Percentiles rank a stretch among this genome's conserved stretches.
These are phyloP conservation scores for Claviceps maximensis DNA, from an alignment of 2,329 filamentous ascomycete species.

Conservation along the genomic window DNA sequence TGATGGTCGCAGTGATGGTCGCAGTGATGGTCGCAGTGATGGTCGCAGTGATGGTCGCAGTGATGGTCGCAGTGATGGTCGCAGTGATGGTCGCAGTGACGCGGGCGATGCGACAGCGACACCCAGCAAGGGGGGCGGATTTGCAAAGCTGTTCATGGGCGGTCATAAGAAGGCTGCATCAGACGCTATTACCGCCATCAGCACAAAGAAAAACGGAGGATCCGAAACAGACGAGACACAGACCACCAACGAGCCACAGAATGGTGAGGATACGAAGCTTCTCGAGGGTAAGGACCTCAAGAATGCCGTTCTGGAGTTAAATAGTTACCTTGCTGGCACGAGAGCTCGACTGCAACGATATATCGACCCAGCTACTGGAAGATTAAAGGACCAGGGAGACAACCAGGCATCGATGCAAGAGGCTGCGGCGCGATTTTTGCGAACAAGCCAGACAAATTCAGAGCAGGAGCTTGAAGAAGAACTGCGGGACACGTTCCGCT, in stretches of 20 bases:
- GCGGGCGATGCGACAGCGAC: slow-evolving; percentile 17
- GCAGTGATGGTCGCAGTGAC: slow-evolving; percentile 14
- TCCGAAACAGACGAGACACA: slow-evolving; percentile 42
- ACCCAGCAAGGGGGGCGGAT: slow-evolving; percentile 30
- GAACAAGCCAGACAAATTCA: slow-evolving; percentile 30
- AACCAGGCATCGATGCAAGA: slow-evolving; percentile 32
- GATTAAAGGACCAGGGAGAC: slow-evolving; percentile 38
- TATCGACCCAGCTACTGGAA: slow-evolving; percentile 49
- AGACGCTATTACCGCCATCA: slow-evolving; percentile 50
- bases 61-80: no score
- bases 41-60: no score
- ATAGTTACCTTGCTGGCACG: slow-evolving; percentile 78
- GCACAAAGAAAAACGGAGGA: slow-evolving; percentile 41
- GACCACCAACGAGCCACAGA: slow-evolving; percentile 31
- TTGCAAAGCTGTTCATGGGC: slow-evolving; percentile 41
- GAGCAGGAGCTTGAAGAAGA: slow-evolving; percentile 55
- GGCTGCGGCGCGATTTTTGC: slow-evolving; percentile 42
- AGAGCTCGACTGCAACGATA: slow-evolving; percentile 51
- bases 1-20: no score
- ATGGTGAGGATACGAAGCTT: slow-evolving; percentile 28
- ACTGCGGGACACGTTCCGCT: slow-evolving; percentile 60
- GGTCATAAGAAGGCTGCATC: slow-evolving; percentile 31
- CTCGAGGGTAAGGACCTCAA: slow-evolving; percentile 71
- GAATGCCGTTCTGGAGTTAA: slow-evolving; percentile 68
- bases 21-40: no score